Percentiles rank a stretch among this genome's conserved stretches.
phyloP scores from a whole-genome alignment of 768 basidiomycete genomes.

The Termitomyces sp. region DNA sequence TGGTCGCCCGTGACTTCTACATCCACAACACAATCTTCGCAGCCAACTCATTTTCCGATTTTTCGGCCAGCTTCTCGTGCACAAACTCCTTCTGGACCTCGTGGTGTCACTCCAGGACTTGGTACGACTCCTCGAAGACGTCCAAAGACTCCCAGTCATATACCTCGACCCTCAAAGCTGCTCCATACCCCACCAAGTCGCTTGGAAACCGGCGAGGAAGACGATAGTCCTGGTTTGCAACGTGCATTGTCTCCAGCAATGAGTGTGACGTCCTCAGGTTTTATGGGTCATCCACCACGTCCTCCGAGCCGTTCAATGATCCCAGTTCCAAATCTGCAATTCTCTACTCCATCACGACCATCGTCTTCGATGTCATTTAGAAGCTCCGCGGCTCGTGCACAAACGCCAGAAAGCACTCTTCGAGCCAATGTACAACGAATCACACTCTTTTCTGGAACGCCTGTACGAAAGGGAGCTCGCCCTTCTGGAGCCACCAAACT shows the following conservation, averaged over 20 bases:
- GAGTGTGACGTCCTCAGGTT: constrained; percentile 34
- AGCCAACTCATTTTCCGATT: constrained; percentile 30
- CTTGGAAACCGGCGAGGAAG: constrained; percentile 23
- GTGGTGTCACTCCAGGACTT: constrained; percentile 27
- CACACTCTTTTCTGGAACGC: constrained; percentile 42
- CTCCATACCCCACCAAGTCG: constrained; percentile 24
- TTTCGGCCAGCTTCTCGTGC: constrained; percentile 51
- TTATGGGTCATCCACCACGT: constrained; percentile 47
- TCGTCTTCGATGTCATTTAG: constrained; percentile 66
- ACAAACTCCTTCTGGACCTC: constrained; percentile 42
- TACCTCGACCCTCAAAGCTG: constrained; percentile 57
- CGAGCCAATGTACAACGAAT: constrained; percentile 57
- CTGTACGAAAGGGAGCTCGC: constrained; percentile 32
- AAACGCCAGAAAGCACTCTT: constrained; percentile 64
- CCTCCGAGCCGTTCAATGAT: constrained; percentile 84
- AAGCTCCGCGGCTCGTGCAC: constrained; percentile 41
- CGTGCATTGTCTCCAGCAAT: constrained; percentile 62
- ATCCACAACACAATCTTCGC: constrained; percentile 60
- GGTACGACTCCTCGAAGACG: constrained; percentile 57
- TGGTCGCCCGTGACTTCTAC: constrained; percentile 74
- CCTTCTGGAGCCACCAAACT: constrained; percentile 31
- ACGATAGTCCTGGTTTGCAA: constrained; percentile 37
- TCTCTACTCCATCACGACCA: constrained; percentile 66
- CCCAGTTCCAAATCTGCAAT: constrained; percentile 68
- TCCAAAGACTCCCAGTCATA: constrained; percentile 74